Evolutionary conservation across 1,284 basidiomycete species (phyloP).

Genomic region (Porphyrellus sp.): DNA sequence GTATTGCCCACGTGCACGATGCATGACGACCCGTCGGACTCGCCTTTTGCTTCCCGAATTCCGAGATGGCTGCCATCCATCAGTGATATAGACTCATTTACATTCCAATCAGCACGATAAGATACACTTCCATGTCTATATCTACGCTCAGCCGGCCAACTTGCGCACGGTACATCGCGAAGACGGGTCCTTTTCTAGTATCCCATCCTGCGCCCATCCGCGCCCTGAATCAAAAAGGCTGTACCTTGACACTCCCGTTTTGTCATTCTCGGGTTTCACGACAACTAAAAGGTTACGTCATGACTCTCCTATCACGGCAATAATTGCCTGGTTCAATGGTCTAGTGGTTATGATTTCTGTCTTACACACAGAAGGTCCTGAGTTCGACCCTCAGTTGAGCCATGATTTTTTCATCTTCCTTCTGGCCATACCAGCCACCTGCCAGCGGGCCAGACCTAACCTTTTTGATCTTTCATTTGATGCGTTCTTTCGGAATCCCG

Average conservation of each 20-base stretch:
- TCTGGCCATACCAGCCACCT: not conserved
- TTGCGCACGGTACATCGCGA: not conserved
- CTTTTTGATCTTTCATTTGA: not conserved
- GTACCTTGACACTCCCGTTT: no score
- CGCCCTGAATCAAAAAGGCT: no score
- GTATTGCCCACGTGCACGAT: conserved; percentile 16
- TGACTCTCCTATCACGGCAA: not conserved
- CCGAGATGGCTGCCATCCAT: not conserved
- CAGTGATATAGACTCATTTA: not conserved
- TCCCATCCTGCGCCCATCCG: no score
- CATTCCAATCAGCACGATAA: not conserved
- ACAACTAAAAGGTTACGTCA: not conserved
- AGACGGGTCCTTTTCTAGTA: no score
- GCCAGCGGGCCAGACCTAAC: no score
- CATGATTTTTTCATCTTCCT: conserved; percentile 29
- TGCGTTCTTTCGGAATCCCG: not conserved
- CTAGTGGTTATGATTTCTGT: conserved; percentile 64
- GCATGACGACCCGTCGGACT: not conserved
- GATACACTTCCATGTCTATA: not conserved
- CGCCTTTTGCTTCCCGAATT: not conserved
- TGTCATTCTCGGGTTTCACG: not conserved
- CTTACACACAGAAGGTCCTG: conserved; percentile 64
- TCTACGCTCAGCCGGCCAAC: not conserved
- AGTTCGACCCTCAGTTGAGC: conserved; percentile 61
- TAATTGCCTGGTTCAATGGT: conserved; percentile 42